Conservation (phyloP, 2,329 filamentous ascomycete genomes). For the Ophidiomyces ophidiicola region DNA sequence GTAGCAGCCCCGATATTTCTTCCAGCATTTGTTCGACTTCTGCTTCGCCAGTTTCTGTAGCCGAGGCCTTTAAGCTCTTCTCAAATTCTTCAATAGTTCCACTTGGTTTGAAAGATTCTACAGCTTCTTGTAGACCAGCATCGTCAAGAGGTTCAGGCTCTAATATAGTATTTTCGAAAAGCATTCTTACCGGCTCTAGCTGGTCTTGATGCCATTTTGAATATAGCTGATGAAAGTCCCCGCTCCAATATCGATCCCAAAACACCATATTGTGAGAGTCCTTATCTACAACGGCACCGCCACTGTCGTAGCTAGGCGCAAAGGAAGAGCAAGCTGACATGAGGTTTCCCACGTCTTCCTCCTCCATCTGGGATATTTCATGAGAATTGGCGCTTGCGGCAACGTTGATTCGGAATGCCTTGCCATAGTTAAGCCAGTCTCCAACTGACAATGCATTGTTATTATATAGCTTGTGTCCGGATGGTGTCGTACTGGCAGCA, state of each 20-base stretch:
- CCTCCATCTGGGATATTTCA: conserved; percentile 12
- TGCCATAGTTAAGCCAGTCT: conserved; percentile 35
- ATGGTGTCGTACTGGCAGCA: conserved; percentile 24
- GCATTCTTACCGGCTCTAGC: conserved; percentile 2
- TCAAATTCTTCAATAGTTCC: conserved; percentile 18
- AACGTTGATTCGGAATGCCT: neutral
- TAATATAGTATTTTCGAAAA: conserved; percentile 16
- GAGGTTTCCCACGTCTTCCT: conserved; percentile 21
- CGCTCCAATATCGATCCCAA: conserved; percentile 34
- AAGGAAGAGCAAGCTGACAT: conserved; percentile 36
- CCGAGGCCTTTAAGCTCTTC: conserved; percentile 15
- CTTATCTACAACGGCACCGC: conserved; percentile 32
- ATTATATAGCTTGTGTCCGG: conserved; percentile 31
- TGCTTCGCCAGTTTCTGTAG: conserved; percentile 25
- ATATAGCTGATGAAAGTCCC: conserved; percentile 28
- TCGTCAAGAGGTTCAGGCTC: conserved; percentile 27
- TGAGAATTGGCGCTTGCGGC: neutral
- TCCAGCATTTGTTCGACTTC: conserved; percentile 41
- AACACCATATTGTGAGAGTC: conserved; percentile 34
- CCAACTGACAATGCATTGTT: conserved; percentile 30
- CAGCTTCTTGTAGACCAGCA: conserved; percentile 31
- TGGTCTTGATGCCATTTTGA: conserved; percentile 18
- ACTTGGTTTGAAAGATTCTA: conserved; percentile 32
- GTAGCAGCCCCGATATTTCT: conserved; percentile 48
- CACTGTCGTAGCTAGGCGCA: conserved; percentile 37